Evolutionary conservation across 2,329 filamentous ascomycete species (phyloP).

Genomic region (Talaromyces piceae): DNA sequence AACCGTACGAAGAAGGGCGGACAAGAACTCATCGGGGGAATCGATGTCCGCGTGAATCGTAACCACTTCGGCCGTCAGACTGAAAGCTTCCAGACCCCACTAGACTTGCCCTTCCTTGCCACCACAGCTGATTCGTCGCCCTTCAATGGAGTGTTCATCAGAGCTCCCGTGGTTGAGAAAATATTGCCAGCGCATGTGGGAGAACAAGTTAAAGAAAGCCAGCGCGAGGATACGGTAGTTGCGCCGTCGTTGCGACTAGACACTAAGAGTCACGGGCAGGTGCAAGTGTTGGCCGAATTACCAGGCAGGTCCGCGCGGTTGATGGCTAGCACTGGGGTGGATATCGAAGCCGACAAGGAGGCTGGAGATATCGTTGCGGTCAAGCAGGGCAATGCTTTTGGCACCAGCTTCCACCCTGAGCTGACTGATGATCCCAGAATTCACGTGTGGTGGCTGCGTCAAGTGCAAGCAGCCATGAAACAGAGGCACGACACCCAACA

Average conservation of each 20-base stretch:
- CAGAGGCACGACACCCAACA: slow-evolving; percentile 13
- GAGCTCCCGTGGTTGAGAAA: slow-evolving; percentile 86
- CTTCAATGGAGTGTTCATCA: slow-evolving; percentile 85
- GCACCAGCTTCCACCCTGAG: slow-evolving; percentile 93
- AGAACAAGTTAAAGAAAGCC: slow-evolving; percentile 44
- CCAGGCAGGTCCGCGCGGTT: slow-evolving; percentile 46
- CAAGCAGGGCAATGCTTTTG: slow-evolving; percentile 82
- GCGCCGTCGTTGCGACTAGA: slow-evolving; percentile 46
- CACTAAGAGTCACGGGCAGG: slow-evolving; percentile 40
- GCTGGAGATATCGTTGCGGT: slow-evolving; percentile 77
- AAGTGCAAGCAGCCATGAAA: slow-evolving; percentile 48
- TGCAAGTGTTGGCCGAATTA: slow-evolving; percentile 53
- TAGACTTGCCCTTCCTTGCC: slow-evolving; percentile 64
- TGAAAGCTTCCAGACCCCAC: slow-evolving; percentile 75
- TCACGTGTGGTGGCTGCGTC: slow-evolving; percentile 84
- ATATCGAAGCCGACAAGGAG: slow-evolving; percentile 34
- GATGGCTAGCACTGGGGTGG: slow-evolving; percentile 34
- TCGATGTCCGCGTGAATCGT: slow-evolving; percentile 82
- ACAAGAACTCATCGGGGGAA: slow-evolving; percentile 85
- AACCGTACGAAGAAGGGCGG: slow-evolving; percentile 85
- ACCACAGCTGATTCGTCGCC: slow-evolving; percentile 30
- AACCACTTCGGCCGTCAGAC: slow-evolving; percentile 94
- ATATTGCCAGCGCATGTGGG: slow-evolving; percentile 52
- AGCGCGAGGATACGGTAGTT: slow-evolving; percentile 45
- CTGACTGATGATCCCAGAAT: slow-evolving; percentile 81